Base-by-base conservation (phyloP, 2,329 filamentous ascomycete genomes). In the Sclerotinia borealis region DNA sequence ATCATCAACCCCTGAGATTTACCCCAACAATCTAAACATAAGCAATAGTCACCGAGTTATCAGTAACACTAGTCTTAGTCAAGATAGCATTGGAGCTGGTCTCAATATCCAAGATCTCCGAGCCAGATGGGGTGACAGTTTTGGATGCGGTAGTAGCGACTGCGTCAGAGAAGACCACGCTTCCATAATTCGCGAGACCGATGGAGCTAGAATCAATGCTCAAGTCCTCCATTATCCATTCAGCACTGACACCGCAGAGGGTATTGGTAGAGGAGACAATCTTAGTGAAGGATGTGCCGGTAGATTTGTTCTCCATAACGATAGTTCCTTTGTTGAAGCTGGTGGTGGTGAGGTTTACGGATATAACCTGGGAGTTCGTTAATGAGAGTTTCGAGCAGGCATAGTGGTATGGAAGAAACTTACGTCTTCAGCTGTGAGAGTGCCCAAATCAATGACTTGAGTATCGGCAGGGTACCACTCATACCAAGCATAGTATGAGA, bases 391-490 rank as follows among this genome's bases (percentile, higher is more conserved):
- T 1, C 9, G 36, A 19, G 37, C 6, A 39, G 3, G 8, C 5
- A 27, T 17, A 8, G 25, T 17, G 15, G 10, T 22, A 8, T 5
- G n/a, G 15, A 5, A 19, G 27, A 31, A 29, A 39, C 41, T 63
- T 25, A 49, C 54, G 8, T 83, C 77, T 11, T 80, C 80, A 0
- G 77, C 76, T 63, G 83, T 74, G 64, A 76, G 75, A 29, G 48
- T 72, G 79, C 80, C 39, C 25, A 58, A 47, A 10, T 49, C 45
- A 71, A 84, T 84, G 69, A 80, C 77, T 68, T 81, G 79, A 25
- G 82, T 79, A 65, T 79, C 79, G 69, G 83, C 79, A 1, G 83
- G 83, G 68, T 79, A 84, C 83, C 83, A 86, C 71, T 85, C 83
- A 68, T 83, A 85, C 82, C 83, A 86, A 15, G 83, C 80, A 59